Percentiles rank a stretch among this genome's conserved stretches.
phyloP scores from a whole-genome alignment of 164 flowering plant genomes.

The Kalanchoe fedtschenkoi region DNA sequence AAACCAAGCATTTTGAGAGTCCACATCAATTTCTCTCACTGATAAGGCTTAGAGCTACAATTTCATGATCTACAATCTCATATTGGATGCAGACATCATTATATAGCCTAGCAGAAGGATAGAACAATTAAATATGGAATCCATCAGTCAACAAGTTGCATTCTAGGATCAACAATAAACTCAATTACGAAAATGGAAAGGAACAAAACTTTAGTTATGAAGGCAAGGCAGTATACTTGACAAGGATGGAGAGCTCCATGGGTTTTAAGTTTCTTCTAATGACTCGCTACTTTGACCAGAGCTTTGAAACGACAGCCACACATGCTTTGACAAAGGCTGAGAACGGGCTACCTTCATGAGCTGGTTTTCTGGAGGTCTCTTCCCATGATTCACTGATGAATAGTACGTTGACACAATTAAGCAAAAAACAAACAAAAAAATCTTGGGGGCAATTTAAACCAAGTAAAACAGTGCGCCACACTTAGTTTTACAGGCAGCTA shows the following conservation, averaged over 20 bases:
- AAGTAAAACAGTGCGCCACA: not conserved
- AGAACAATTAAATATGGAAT: not conserved
- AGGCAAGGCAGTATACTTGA: not conserved
- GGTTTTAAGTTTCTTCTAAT: not conserved
- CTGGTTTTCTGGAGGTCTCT: slow-evolving; percentile 28
- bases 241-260: not conserved
- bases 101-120: not conserved
- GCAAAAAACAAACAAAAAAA: not conserved
- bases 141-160: not conserved
- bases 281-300: slow-evolving; percentile 40
- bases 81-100: not conserved
- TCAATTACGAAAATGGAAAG: no score
- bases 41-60: no score
- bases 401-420: slow-evolving; percentile 5
- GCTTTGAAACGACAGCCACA: slow-evolving; percentile 39
- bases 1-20: no score
- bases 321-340: slow-evolving; percentile 32
- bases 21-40: no score
- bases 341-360: slow-evolving; percentile 25
- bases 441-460: not conserved
- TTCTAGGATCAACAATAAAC: no score
- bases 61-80: no score
- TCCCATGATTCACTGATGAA: slow-evolving; percentile 55
- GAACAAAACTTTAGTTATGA: not conserved
- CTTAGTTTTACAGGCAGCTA: not conserved